Evolutionary conservation across 768 basidiomycete species (phyloP).

Genomic region (Pulveroboletus sp.): DNA sequence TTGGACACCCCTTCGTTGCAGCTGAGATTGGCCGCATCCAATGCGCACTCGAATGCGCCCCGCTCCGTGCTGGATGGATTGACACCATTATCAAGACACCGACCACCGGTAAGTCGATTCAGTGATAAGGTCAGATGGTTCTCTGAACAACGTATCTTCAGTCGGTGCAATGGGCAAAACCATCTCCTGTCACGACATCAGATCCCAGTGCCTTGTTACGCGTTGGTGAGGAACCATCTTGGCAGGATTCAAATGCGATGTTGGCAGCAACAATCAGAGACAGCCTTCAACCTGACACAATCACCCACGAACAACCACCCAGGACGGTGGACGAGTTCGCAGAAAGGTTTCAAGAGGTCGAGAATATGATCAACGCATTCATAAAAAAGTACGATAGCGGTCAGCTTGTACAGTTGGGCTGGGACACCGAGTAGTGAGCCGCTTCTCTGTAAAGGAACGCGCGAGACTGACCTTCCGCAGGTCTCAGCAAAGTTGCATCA

Average conservation of each 20-base stretch:
- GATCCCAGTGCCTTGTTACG: neutral
- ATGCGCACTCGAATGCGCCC: neutral
- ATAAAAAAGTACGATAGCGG: constrained; percentile 19
- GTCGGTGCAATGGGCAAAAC: neutral
- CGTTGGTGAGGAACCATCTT: neutral
- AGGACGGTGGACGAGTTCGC: constrained; percentile 21
- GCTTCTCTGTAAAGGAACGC: neutral
- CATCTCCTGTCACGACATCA: neutral
- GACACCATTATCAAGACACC: constrained; percentile 2
- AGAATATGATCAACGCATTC: constrained; percentile 19
- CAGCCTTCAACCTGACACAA: neutral
- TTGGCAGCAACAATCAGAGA: constrained; percentile 14
- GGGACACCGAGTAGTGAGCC: constrained; percentile 22
- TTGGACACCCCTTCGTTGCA: neutral
- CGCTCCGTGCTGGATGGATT: neutral
- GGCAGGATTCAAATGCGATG: neutral
- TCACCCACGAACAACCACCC: constrained; percentile 8
- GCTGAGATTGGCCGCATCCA: neutral
- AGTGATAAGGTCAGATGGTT: neutral
- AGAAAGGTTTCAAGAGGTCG: constrained; percentile 11
- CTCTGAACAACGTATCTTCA: neutral
- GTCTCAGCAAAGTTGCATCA: neutral
- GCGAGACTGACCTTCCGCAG: constrained; percentile 7
- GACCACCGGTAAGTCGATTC: constrained; percentile 5
- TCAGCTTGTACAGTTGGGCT: constrained; percentile 20